phyloP scores from a whole-genome alignment of 331 rosid species.

The Erythrophleum ivorense region DNA sequence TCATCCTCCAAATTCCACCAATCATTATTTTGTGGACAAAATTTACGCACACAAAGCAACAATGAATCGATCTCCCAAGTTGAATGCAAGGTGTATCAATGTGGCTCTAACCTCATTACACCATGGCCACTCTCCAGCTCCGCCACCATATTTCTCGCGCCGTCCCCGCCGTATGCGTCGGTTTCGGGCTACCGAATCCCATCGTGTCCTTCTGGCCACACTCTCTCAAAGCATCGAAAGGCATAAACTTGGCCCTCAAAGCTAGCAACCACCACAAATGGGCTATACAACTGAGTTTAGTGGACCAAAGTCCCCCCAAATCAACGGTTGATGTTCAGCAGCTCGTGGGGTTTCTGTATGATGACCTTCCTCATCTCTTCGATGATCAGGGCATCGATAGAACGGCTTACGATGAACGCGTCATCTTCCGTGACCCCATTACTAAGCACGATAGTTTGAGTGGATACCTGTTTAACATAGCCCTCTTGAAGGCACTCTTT shows the following conservation, averaged over 20 bases:
- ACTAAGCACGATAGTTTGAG: constrained; percentile 74
- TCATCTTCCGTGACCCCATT: constrained; percentile 86
- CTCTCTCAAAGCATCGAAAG: not conserved
- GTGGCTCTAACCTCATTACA: not conserved
- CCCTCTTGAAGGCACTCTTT: constrained; percentile 72
- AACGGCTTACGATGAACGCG: constrained; percentile 81
- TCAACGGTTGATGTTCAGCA: constrained; percentile 55
- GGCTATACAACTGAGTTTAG: constrained; percentile 63
- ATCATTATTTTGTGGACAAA: not conserved
- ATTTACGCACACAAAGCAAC: not conserved
- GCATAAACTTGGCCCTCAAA: constrained; percentile 12
- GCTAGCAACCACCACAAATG: constrained; percentile 42
- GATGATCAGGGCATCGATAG: constrained; percentile 87
- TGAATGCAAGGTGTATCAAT: not conserved
- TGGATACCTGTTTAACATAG: constrained; percentile 83
- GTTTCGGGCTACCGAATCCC: constrained; percentile 42
- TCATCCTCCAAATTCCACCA: not conserved
- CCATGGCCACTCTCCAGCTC: constrained; percentile 21
- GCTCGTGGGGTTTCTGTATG: constrained; percentile 68
- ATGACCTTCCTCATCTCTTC: constrained; percentile 83
- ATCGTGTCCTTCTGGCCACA: constrained; percentile 26
- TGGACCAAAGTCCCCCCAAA: constrained; percentile 64
- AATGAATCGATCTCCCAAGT: not conserved
- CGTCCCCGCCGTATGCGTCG: constrained; percentile 11
- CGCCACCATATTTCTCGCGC: not conserved